Base-by-base conservation (phyloP, 805 yeast species). In the Sugiyamaella boreocaroliniensis region DNA sequence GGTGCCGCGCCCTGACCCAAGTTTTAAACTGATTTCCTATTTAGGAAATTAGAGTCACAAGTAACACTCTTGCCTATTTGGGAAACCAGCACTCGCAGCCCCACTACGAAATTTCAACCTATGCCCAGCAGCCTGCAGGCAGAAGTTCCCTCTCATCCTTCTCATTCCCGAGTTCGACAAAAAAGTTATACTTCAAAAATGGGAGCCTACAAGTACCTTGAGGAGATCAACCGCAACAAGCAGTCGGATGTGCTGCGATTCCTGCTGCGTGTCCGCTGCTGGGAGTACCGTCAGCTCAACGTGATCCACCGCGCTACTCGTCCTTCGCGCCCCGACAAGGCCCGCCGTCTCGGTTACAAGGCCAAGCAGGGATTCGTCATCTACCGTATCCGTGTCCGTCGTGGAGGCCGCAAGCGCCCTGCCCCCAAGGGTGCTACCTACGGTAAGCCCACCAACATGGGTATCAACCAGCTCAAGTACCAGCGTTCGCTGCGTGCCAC, bases 401-500 rank as follows among this genome's bases (percentile, higher is more conserved):
- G 99, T 81, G 99, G 99, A 83, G 92, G 92, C 83, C 90, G 99
- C 87, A 93, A 93, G 97, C 89, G 96, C 82, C 97, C 97, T 71
- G 97, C 86, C 71, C 89, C 95, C 81, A 93, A 93, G 93, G 99
- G 99, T 88, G 98, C 97, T 73, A 93, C 98, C 76, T 92, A 93
- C 85, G 99, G 99, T 88, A 93, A 93, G 87, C 99, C 99, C 85
- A 93, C 99, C 82, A 93, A 93, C 95, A 96, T 89, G 82, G 99
- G 99, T 88, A 93, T 93, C 68, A 83, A 83, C 83, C 97, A 93
- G 78, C 87, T 93, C 81, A 93, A 93, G 82, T 90, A 89, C 95
- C 99, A 93, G 83, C 89, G 92, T 80, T 85, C 97, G 62, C 81
- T 89, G 77, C 89, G 96, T 79, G 82, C 96, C 69, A 90, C 97